A percentile compares a stretch with the other conserved stretches of the same genome.
These are phyloP conservation scores for Talaromyces liani DNA, from an alignment of 495 filamentous ascomycete genomes.

Conservation along the genomic window DNA sequence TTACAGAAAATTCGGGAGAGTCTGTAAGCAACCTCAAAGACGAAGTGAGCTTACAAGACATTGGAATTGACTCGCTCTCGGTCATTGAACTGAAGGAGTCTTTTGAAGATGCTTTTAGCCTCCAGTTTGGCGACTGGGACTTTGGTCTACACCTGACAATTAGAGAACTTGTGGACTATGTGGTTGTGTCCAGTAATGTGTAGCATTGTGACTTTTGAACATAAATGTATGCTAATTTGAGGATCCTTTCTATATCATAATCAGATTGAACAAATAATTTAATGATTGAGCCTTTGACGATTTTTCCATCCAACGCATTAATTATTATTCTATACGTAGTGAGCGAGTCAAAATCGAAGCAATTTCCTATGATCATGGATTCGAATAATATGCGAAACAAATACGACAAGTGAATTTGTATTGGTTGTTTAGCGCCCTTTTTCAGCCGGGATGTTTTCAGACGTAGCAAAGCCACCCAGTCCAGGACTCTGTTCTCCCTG, in stretches of 20 bases:
- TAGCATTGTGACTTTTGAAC: background rate
- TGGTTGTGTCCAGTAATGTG: background rate
- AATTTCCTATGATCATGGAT: too few species aligned
- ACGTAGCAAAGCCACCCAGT: too few species aligned
- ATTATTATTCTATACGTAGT: background rate
- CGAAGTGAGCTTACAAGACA: conserved; percentile 9
- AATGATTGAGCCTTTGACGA: too few species aligned
- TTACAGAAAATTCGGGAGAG: conserved; percentile 12
- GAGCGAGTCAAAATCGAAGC: background rate
- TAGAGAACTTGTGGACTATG: background rate
- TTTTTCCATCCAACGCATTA: background rate
- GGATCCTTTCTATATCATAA: background rate
- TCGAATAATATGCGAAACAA: too few species aligned
- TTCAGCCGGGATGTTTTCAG: too few species aligned
- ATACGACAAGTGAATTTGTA: too few species aligned
- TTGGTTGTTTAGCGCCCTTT: too few species aligned
- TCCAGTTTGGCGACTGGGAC: conserved; percentile 12
- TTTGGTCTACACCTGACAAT: conserved; percentile 6
- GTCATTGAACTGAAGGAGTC: conserved; percentile 14
- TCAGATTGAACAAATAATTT: background rate
- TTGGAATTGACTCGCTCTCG: conserved; percentile 16
- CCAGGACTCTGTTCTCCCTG: too few species aligned
- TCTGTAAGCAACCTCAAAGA: conserved; percentile 8
- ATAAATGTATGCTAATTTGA: background rate
- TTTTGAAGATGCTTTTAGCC: conserved; percentile 12